A percentile compares a stretch with the other conserved stretches of the same genome.
These are phyloP conservation scores for Dryadomyces quercus-mongolicae DNA, from an alignment of 2,329 filamentous ascomycete species.

Conservation along the genomic window DNA sequence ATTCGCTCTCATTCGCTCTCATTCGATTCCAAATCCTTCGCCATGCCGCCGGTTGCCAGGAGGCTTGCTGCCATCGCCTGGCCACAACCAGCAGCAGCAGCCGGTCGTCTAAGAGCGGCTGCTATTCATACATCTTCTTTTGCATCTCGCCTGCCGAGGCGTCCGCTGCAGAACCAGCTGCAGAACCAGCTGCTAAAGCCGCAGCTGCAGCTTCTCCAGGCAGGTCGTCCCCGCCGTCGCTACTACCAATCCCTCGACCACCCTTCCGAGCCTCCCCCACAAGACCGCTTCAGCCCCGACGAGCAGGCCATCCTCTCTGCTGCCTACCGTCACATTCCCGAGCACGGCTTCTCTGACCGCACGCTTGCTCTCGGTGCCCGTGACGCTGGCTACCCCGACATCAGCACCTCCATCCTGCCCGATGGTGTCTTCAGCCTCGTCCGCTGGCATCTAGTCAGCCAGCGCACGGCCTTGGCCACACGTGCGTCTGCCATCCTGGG, in stretches of 20 bases:
- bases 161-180: background rate
- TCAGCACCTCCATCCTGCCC: conserved; percentile 72
- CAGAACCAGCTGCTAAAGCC: background rate
- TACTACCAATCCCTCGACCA: conserved; percentile 67
- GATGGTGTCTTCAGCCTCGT: conserved; percentile 73
- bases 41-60: background rate
- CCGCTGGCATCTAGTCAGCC: conserved; percentile 59
- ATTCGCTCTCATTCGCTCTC: background rate
- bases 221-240: conserved; percentile 14
- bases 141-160: background rate
- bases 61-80: background rate
- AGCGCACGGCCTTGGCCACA: conserved; percentile 46
- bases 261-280: conserved; percentile 49
- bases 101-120: background rate
- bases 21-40: too few relatives aligned
- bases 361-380: conserved; percentile 67
- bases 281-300: conserved; percentile 49
- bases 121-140: background rate
- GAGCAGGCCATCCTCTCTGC: conserved; percentile 71
- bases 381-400: conserved; percentile 77
- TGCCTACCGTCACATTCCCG: conserved; percentile 67
- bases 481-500: conserved; percentile 27
- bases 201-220: too few relatives aligned
- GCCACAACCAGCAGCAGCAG: background rate
- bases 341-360: conserved; percentile 67